phyloP scores from a whole-genome alignment of 2,329 filamentous ascomycete genomes.

The Camptophora hylomeconis region DNA sequence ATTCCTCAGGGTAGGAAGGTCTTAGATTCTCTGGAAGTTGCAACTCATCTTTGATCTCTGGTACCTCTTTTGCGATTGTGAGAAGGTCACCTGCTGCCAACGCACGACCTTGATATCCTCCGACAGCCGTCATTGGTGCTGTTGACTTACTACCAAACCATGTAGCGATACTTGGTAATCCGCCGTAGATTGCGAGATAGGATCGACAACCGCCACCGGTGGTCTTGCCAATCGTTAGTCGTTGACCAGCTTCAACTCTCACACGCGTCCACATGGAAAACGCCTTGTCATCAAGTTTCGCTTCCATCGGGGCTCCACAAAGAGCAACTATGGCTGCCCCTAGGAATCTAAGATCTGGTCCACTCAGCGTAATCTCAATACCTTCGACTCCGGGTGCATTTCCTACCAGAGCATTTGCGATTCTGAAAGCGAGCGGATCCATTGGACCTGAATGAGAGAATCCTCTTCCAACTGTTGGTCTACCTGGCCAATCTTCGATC shows the following conservation, averaged over 20 bases:
- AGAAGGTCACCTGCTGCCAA: slow-evolving; percentile 43
- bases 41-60: slow-evolving; percentile 21
- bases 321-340: slow-evolving; percentile 42
- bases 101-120: slow-evolving; percentile 46
- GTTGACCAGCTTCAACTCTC: slow-evolving; percentile 38
- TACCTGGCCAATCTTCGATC: slow-evolving; percentile 45
- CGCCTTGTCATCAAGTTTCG: slow-evolving; percentile 35
- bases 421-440: slow-evolving; percentile 44
- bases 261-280: slow-evolving; percentile 44
- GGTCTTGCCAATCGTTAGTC: slow-evolving; percentile 42
- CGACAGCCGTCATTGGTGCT: slow-evolving; percentile 42
- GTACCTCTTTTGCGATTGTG: slow-evolving; percentile 28
- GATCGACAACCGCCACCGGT: slow-evolving; percentile 40
- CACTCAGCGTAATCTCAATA: slow-evolving; percentile 47
- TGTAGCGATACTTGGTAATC: slow-evolving; percentile 39
- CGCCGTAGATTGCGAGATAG: slow-evolving; percentile 46
- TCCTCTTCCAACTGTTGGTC: slow-evolving; percentile 44
- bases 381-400: slow-evolving; percentile 40
- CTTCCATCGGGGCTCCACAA: slow-evolving; percentile 42
- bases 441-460: slow-evolving; percentile 49
- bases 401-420: slow-evolving; percentile 48
- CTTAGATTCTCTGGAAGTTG: slow-evolving; percentile 32
- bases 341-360: slow-evolving; percentile 45
- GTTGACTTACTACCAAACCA: slow-evolving; percentile 50
- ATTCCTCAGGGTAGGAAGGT: slow-evolving; percentile 37